Percentiles rank a stretch among this genome's conserved stretches.
phyloP scores from a whole-genome alignment of 2,329 filamentous ascomycete species.

The Blumeriella jaapii region DNA sequence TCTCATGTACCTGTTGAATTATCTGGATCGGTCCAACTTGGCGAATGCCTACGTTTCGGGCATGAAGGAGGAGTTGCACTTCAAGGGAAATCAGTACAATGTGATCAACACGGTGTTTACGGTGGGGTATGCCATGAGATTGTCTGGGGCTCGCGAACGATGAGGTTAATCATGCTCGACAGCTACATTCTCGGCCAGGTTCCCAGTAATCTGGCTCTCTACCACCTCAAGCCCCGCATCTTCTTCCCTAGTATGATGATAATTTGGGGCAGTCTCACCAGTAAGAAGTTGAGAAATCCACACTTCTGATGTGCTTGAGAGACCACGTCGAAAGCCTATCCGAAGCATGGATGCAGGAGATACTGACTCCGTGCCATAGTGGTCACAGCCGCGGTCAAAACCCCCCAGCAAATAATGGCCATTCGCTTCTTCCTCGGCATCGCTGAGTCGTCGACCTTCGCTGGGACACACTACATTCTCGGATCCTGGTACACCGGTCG shows the following conservation, averaged over 20 bases:
- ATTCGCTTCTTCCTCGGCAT: conserved; percentile 46
- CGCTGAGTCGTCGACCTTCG: conserved; percentile 44
- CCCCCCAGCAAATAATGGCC: conserved; percentile 44
- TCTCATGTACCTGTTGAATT: conserved; percentile 29
- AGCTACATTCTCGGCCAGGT: conserved; percentile 45
- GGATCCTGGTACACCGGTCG: conserved; percentile 49
- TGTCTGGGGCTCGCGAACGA: background rate
- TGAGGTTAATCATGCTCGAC: conserved; percentile 1
- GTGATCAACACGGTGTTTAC: conserved; percentile 40
- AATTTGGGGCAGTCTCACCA: conserved; percentile 51
- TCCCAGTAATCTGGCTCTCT: conserved; percentile 48
- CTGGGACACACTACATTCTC: conserved; percentile 46
- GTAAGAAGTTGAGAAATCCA: too few relatives aligned
- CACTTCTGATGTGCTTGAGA: too few relatives aligned
- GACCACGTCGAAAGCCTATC: too few relatives aligned
- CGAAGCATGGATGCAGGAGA: too few relatives aligned
- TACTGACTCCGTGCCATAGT: too few relatives aligned
- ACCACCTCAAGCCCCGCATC: conserved; percentile 50
- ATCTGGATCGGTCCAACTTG: conserved; percentile 39
- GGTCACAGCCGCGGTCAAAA: conserved; percentile 41
- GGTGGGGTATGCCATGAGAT: conserved; percentile 22
- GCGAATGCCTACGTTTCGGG: conserved; percentile 44
- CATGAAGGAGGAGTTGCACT: conserved; percentile 39
- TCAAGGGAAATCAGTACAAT: conserved; percentile 38
- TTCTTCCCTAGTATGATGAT: conserved; percentile 55